Evolutionary conservation across 768 basidiomycete genomes (phyloP).

Genomic region (Hypholoma fasciculare): DNA sequence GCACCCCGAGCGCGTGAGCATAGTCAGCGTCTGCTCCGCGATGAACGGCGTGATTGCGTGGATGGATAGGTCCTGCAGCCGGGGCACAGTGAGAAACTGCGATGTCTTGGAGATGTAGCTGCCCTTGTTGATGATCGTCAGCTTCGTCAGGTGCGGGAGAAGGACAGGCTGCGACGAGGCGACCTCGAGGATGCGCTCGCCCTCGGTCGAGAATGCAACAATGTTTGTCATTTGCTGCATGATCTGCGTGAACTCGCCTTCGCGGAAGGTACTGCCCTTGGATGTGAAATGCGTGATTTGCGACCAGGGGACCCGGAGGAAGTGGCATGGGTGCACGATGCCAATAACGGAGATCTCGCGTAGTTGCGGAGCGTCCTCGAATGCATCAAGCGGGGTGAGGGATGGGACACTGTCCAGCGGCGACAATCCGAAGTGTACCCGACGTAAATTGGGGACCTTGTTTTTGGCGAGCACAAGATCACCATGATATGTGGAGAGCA

Average conservation of each 20-base stretch:
- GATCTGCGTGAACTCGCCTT: slow-evolving; percentile 24
- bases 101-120: slow-evolving; percentile 22
- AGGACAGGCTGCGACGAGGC: slow-evolving; percentile 14
- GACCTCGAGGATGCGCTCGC: slow-evolving; percentile 23
- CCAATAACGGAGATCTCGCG: slow-evolving; percentile 10
- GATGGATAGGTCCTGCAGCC: slow-evolving; percentile 15
- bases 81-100: slow-evolving; percentile 22
- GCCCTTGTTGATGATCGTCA: slow-evolving; percentile 21
- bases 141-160: slow-evolving; percentile 17
- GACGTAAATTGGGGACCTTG: slow-evolving; percentile 15
- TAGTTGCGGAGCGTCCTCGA: slow-evolving; percentile 21
- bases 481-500: slow-evolving; percentile 9
- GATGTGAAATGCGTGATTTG: slow-evolving; percentile 21
- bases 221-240: slow-evolving; percentile 15
- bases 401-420: not conserved
- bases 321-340: slow-evolving; percentile 15
- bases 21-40: slow-evolving; percentile 15
- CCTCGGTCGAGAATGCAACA: slow-evolving; percentile 17
- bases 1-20: slow-evolving; percentile 19
- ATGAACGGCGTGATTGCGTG: slow-evolving; percentile 15
- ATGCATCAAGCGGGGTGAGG: slow-evolving; percentile 15
- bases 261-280: slow-evolving; percentile 15
- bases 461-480: slow-evolving; percentile 12
- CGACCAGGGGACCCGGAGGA: slow-evolving; percentile 21
- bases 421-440: slow-evolving; percentile 12